phyloP scores from a whole-genome alignment of 1,139 yeast genomes.

The Geotrichum aggregatum region DNA sequence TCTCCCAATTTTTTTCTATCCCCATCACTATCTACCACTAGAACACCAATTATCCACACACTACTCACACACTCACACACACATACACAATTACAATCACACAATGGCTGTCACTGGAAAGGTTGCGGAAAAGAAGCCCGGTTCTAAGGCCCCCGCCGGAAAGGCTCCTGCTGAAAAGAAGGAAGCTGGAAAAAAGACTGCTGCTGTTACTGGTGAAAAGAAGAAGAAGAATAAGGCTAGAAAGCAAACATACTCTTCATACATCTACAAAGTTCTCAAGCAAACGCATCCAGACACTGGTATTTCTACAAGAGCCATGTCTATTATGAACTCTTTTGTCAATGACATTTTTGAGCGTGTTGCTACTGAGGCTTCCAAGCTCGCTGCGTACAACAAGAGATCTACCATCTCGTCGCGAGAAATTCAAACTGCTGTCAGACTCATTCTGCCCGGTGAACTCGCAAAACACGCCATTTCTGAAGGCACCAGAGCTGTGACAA shows the following conservation, averaged over 20 bases:
- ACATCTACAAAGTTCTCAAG: constrained; percentile 96
- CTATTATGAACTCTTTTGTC: constrained; percentile 97
- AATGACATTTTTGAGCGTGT: constrained; percentile 59
- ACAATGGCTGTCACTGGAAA: constrained; percentile 69
- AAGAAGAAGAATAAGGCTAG: constrained; percentile 96
- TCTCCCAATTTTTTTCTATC: neutral
- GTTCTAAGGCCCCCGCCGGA: constrained; percentile 71
- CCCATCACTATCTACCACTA: neutral
- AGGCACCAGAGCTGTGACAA: constrained; percentile 99
- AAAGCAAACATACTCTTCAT: constrained; percentile 98
- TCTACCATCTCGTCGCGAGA: constrained; percentile 98
- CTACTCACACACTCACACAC: neutral
- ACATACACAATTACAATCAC: neutral
- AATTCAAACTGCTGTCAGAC: constrained; percentile 98
- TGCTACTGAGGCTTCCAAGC: constrained; percentile 98
- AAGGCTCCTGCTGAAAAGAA: constrained; percentile 92
- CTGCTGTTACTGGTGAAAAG: constrained; percentile 59
- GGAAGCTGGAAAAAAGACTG: constrained; percentile 91
- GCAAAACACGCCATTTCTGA: constrained; percentile 99
- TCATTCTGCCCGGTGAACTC: constrained; percentile 98
- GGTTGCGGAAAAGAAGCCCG: constrained; percentile 80
- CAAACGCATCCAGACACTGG: constrained; percentile 99
- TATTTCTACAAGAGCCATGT: constrained; percentile 99
- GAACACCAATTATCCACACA: neutral
- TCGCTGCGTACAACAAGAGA: constrained; percentile 99